These are phyloP conservation scores for Geranium brycei DNA, from an alignment of 345 rosid species.

Conservation along the genomic window DNA sequence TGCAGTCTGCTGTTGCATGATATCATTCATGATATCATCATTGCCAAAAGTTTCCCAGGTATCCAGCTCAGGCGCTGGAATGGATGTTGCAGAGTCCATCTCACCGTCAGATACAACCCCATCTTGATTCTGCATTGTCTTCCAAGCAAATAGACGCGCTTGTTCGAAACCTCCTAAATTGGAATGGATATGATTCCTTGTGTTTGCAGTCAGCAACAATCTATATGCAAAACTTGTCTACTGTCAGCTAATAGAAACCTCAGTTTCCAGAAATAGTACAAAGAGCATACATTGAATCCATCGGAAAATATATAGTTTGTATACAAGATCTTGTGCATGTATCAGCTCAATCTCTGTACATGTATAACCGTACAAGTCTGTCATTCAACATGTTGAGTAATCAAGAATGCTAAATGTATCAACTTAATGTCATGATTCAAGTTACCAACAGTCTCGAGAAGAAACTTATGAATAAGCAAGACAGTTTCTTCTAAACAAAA, in stretches of 20 bases:
- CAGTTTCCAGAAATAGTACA: not conserved
- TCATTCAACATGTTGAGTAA: too few species aligned
- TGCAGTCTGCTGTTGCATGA: constrained; percentile 35
- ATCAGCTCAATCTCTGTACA: not conserved
- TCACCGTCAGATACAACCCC: constrained; percentile 27
- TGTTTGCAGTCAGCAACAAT: not conserved
- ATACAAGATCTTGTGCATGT: not conserved
- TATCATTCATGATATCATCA: constrained; percentile 33
- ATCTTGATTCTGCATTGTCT: constrained; percentile 41
- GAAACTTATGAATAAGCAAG: not conserved
- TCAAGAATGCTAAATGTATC: too few species aligned
- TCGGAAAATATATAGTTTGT: not conserved
- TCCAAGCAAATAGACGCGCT: constrained; percentile 3
- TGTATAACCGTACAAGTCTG: too few species aligned
- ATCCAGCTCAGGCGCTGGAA: constrained; percentile 20
- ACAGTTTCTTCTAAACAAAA: not conserved
- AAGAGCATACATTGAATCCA: not conserved
- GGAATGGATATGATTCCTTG: not conserved
- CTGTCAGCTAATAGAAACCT: not conserved
- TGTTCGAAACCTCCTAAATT: not conserved
- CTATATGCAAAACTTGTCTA: not conserved
- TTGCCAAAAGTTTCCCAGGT: constrained; percentile 35
- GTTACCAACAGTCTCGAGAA: not conserved
- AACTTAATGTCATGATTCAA: too few species aligned
- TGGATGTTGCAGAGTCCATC: constrained; percentile 21